Percentiles rank a stretch among this genome's conserved stretches.
Evolutionary conservation across 108 stramenopile genomes (phyloP).

Genomic region (Fragilaria crotonensis): DNA sequence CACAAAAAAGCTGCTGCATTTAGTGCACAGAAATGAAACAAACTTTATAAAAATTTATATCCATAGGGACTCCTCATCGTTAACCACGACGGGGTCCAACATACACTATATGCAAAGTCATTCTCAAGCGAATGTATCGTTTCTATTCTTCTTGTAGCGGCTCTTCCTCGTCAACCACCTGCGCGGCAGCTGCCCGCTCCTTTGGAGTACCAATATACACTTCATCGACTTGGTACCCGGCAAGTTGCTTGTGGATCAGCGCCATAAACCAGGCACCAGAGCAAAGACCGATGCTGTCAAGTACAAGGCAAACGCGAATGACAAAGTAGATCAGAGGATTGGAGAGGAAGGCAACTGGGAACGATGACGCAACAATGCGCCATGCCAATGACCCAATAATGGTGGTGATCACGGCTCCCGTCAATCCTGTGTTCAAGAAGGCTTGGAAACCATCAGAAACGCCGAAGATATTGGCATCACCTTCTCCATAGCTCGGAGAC

Average conservation of each 20-base stretch:
- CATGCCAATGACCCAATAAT: conserved; percentile 28
- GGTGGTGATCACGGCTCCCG: conserved; percentile 30
- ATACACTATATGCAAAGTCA: too few species aligned
- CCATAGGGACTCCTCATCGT: too few species aligned
- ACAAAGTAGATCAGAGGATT: conserved; percentile 29
- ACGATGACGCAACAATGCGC: conserved; percentile 29
- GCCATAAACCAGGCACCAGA: conserved; percentile 17
- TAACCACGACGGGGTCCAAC: too few species aligned
- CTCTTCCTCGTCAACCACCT: too few species aligned
- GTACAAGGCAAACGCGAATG: conserved; percentile 23
- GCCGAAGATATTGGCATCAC: conserved; percentile 19
- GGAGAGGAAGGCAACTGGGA: conserved; percentile 26
- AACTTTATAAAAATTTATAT: too few species aligned
- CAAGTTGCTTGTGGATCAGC: conserved; percentile 2
- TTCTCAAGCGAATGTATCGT: too few species aligned
- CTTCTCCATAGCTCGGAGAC: conserved; percentile 3
- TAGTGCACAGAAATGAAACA: too few species aligned
- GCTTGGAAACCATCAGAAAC: conserved; percentile 25
- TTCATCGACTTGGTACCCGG: conserved; percentile 14
- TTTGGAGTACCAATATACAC: conserved; percentile 9
- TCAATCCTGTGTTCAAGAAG: conserved; percentile 33
- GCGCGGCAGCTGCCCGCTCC: not conserved
- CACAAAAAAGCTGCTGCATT: too few species aligned
- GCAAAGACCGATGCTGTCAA: conserved; percentile 23
- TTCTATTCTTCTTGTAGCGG: too few species aligned